A percentile compares a stretch with the other conserved stretches of the same genome.
Conservation (phyloP, 1,284 basidiomycete genomes). For the Butyriboletus appendiculatus region DNA sequence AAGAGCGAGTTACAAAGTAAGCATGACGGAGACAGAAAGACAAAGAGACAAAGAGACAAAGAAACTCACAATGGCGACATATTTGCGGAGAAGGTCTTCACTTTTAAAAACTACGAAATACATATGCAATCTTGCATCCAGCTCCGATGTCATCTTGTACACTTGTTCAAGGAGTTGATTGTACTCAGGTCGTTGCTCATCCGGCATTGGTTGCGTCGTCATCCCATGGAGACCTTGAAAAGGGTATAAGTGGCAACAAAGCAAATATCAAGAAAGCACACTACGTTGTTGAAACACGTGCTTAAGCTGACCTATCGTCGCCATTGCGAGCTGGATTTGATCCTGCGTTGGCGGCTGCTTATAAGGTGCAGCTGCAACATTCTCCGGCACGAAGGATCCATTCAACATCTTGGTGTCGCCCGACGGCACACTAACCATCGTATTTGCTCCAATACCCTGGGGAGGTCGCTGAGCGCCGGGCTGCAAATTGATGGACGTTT, state of each 20-base stretch:
- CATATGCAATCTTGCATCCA: slow-evolving; percentile 53
- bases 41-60: slow-evolving; percentile 15
- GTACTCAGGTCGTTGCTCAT: slow-evolving; percentile 54
- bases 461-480: slow-evolving; percentile 21
- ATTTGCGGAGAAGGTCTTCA: slow-evolving; percentile 46
- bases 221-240: slow-evolving; percentile 28
- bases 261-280: slow-evolving; percentile 26
- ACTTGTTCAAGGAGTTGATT: slow-evolving; percentile 50
- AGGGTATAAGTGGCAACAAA: slow-evolving; percentile 15
- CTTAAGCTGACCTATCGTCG: slow-evolving; percentile 37
- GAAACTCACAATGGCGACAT: slow-evolving; percentile 54
- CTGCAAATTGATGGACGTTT: slow-evolving; percentile 15
- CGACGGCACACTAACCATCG: slow-evolving; percentile 11
- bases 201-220: slow-evolving; percentile 42
- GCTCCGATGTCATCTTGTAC: slow-evolving; percentile 42
- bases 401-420: slow-evolving; percentile 28
- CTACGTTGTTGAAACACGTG: slow-evolving; percentile 33
- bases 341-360: slow-evolving; percentile 30
- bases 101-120: slow-evolving; percentile 46
- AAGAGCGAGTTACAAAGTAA: slow-evolving; percentile 8
- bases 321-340: slow-evolving; percentile 33
- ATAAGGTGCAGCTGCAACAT: slow-evolving; percentile 4
- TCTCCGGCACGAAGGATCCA: slow-evolving; percentile 16
- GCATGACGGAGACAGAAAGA: background rate
- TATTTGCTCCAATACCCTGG: slow-evolving; percentile 17